A percentile compares a stretch with the other conserved stretches of the same genome.
phyloP scores from a whole-genome alignment of 768 basidiomycete genomes.

The Pleurotus citrinopileatus region DNA sequence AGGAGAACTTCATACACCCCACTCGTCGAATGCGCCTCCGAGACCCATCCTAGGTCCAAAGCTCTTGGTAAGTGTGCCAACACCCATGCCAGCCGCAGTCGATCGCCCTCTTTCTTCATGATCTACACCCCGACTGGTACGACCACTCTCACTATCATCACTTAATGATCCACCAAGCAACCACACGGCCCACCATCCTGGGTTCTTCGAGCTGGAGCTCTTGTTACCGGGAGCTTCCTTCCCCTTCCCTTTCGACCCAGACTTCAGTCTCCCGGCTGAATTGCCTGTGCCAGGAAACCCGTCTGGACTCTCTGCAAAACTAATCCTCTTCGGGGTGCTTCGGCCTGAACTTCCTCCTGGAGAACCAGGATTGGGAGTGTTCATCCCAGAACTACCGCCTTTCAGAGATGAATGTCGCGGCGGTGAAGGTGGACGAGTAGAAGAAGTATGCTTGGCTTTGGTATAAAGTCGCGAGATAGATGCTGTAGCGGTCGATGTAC shows the following conservation, averaged over 20 bases:
- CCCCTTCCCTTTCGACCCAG: slow-evolving; percentile 25
- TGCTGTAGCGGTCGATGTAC: slow-evolving; percentile 76
- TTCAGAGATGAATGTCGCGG: slow-evolving; percentile 48
- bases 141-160: slow-evolving; percentile 10
- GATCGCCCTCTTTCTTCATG: slow-evolving; percentile 10
- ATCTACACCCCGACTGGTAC: slow-evolving; percentile 10
- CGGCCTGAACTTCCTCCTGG: slow-evolving; percentile 39
- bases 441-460: slow-evolving; percentile 52
- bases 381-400: slow-evolving; percentile 14
- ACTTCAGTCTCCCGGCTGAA: slow-evolving; percentile 30
- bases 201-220: slow-evolving; percentile 13
- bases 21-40: slow-evolving; percentile 47
- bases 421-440: slow-evolving; percentile 60
- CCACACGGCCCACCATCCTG: slow-evolving; percentile 27
- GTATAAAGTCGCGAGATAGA: slow-evolving; percentile 77
- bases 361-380: slow-evolving; percentile 1
- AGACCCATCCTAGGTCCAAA: slow-evolving; percentile 43
- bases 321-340: slow-evolving; percentile 71
- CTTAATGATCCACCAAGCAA: slow-evolving; percentile 14
- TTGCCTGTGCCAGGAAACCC: slow-evolving; percentile 44
- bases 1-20: slow-evolving; percentile 52
- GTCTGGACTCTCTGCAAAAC: slow-evolving; percentile 74
- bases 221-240: slow-evolving; percentile 31
- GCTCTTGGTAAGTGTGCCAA: slow-evolving; percentile 33
- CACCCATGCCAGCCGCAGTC: slow-evolving; percentile 20